Percentiles rank a stretch among this genome's conserved stretches.
Evolutionary conservation across 164 flowering plant species (phyloP).

Genomic region (Stephania cephalantha): DNA sequence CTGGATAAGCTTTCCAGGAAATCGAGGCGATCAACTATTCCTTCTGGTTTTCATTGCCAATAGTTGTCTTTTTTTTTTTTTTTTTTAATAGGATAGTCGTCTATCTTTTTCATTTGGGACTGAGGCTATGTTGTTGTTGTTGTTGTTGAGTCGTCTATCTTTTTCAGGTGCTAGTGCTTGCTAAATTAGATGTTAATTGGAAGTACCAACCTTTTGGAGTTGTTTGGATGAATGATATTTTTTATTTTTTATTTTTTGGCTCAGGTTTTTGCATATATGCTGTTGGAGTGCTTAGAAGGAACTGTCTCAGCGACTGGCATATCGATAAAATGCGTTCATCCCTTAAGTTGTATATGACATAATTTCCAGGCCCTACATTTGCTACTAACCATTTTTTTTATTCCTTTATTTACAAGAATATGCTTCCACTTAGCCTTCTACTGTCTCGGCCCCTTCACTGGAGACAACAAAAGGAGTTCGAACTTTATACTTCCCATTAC

Average conservation of each 20-base stretch:
- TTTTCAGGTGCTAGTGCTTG: background rate
- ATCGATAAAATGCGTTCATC: background rate
- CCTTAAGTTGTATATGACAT: background rate
- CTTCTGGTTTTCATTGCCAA: too few species aligned
- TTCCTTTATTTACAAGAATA: background rate
- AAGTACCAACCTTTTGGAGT: background rate
- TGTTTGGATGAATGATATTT: background rate
- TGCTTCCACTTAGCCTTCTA: background rate
- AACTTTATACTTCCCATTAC: conserved; percentile 27
- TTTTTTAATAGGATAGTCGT: background rate
- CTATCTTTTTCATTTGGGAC: too few species aligned
- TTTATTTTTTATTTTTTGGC: too few species aligned
- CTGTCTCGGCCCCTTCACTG: background rate
- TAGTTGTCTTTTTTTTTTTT: too few species aligned
- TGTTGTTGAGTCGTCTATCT: background rate
- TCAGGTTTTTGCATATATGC: background rate
- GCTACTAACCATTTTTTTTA: background rate
- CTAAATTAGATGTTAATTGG: background rate
- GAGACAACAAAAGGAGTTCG: conserved; percentile 22
- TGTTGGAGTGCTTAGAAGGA: background rate
- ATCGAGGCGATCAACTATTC: too few species aligned
- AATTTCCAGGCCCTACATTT: too few species aligned
- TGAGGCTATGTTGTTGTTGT: too few species aligned
- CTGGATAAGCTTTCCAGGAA: too few species aligned
- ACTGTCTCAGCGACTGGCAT: background rate